Evolutionary conservation across 306 rosid genomes (phyloP).

Genomic region (cucumber (Cucumis sativus)): Cucumber_9930_V3 NC_026658.2:18599501-18600000

Average conservation of each 20-base stretch:
- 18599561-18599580: not conserved
- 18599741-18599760: slow-evolving; percentile 64
- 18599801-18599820: slow-evolving; percentile 78
- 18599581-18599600: not conserved
- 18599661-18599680: slow-evolving; percentile 46
- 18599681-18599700: slow-evolving; percentile 72
- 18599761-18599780: slow-evolving; percentile 90
- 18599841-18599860: slow-evolving; percentile 94
- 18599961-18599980: slow-evolving; percentile 23
- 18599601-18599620: not conserved
- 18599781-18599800: slow-evolving; percentile 63
- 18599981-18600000: slow-evolving; percentile 19
- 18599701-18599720: slow-evolving; percentile 91
- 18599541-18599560: slow-evolving; percentile 4
- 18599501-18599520: not conserved
- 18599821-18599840: slow-evolving; percentile 84
- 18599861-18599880: slow-evolving; percentile 98
- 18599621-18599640: not conserved
- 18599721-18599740: slow-evolving; percentile 80
- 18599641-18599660: not conserved
- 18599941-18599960: slow-evolving; percentile 19
- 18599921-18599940: slow-evolving; percentile 78
- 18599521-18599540: not conserved
- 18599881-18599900: slow-evolving; percentile 92
- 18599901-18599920: slow-evolving; percentile 93